These are phyloP conservation scores for Cercospora sesami DNA, from an alignment of 2,329 filamentous ascomycete genomes.

Conservation along the genomic window DNA sequence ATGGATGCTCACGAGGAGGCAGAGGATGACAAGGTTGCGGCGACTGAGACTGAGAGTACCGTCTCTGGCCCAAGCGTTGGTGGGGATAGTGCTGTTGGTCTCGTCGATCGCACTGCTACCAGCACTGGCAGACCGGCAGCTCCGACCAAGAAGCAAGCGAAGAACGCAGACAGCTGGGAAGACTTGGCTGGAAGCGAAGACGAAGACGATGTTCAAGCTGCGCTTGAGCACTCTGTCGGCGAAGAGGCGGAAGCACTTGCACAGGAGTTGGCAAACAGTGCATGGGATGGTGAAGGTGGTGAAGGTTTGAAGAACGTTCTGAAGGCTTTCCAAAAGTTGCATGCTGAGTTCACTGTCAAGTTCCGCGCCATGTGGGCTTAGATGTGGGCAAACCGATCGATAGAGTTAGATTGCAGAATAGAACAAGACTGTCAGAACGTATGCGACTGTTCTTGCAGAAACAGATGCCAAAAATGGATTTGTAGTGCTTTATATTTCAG, in stretches of 20 bases:
- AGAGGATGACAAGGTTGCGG: slow-evolving; percentile 44
- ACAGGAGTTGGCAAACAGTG: slow-evolving; percentile 31
- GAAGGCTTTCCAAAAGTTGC: slow-evolving; percentile 59
- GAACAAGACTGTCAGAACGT: neutral
- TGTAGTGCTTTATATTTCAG: neutral
- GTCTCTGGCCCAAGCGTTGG: slow-evolving; percentile 28
- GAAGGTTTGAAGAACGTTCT: slow-evolving; percentile 57
- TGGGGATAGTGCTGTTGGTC: slow-evolving; percentile 29
- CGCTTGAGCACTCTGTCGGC: slow-evolving; percentile 29
- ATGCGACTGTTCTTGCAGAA: neutral
- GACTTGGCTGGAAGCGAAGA: slow-evolving; percentile 42
- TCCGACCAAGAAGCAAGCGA: slow-evolving; percentile 40
- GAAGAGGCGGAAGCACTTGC: slow-evolving; percentile 30
- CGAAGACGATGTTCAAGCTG: slow-evolving; percentile 32
- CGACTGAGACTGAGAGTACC: slow-evolving; percentile 33
- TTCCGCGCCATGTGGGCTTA: slow-evolving; percentile 64
- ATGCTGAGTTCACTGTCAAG: slow-evolving; percentile 63
- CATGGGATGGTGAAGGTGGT: slow-evolving; percentile 46
- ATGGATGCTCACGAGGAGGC: slow-evolving; percentile 54
- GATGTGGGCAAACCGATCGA: neutral
- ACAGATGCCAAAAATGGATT: neutral
- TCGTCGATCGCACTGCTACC: slow-evolving; percentile 33
- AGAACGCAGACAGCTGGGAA: slow-evolving; percentile 49
- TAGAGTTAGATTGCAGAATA: slow-evolving; percentile 6
- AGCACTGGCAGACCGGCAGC: slow-evolving; percentile 22